Evolutionary conservation across 441 rosid genomes (phyloP).

Genomic region (Gossypium lobatum): DNA sequence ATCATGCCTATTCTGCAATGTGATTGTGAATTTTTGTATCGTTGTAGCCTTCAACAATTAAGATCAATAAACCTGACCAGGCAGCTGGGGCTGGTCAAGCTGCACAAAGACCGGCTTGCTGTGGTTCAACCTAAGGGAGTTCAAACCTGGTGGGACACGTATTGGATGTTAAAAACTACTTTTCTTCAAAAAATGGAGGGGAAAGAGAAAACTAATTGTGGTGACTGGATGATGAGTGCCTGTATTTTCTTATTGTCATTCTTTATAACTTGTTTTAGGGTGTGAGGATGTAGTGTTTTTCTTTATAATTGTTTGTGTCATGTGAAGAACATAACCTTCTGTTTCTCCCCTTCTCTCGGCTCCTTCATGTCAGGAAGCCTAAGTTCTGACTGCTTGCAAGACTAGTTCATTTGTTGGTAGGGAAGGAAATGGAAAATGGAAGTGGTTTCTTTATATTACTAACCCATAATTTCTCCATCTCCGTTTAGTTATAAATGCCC

Average conservation of each 20-base stretch:
- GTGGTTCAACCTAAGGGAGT: conserved; percentile 32
- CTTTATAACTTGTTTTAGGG: conserved; percentile 33
- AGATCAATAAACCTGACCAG: conserved; percentile 43
- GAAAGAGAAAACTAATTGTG: conserved; percentile 19
- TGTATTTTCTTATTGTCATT: conserved; percentile 33
- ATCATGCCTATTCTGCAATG: conserved; percentile 11
- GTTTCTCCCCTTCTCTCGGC: background rate
- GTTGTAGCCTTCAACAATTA: conserved; percentile 47
- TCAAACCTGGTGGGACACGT: background rate
- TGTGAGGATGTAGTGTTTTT: conserved; percentile 33
- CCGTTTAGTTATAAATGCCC: background rate
- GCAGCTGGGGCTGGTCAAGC: conserved; percentile 42
- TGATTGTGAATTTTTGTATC: background rate
- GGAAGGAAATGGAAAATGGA: background rate
- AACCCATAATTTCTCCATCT: background rate
- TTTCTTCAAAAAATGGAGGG: background rate
- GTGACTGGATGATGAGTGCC: conserved; percentile 20
- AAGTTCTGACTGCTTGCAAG: background rate
- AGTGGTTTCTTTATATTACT: background rate
- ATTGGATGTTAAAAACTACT: background rate
- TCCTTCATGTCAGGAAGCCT: background rate
- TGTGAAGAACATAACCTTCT: background rate
- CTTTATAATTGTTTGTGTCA: conserved; percentile 14
- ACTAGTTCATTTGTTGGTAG: background rate
- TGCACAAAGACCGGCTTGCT: conserved; percentile 49